These are phyloP conservation scores for Ganoderma meredithae DNA, from an alignment of 1,284 basidiomycete species.

Conservation along the genomic window DNA sequence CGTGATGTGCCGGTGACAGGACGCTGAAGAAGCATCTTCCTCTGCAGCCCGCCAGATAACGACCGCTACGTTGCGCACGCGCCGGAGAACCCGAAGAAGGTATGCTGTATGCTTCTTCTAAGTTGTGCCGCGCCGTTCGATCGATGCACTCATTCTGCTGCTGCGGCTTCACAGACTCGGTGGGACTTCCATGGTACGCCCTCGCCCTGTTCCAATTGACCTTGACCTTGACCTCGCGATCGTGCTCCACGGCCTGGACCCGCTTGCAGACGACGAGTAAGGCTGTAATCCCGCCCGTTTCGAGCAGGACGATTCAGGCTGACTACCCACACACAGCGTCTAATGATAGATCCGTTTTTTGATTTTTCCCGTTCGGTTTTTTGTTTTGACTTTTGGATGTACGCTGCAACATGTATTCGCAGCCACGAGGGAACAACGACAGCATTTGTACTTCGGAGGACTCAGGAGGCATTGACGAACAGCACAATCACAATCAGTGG, in stretches of 20 bases:
- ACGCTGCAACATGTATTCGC: slow-evolving; percentile 11
- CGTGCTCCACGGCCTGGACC: not conserved
- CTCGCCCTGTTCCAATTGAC: not conserved
- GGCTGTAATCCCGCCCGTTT: slow-evolving; percentile 28
- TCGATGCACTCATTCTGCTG: slow-evolving; percentile 24
- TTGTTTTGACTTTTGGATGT: slow-evolving; percentile 5
- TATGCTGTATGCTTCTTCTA: slow-evolving; percentile 40
- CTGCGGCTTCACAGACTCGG: slow-evolving; percentile 55
- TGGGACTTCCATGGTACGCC: slow-evolving; percentile 78
- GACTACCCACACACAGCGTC: not conserved
- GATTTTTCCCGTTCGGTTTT: not conserved
- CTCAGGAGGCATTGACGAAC: too few relatives aligned
- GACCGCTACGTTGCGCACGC: slow-evolving; percentile 80
- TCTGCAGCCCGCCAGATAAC: slow-evolving; percentile 74
- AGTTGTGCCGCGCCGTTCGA: not conserved
- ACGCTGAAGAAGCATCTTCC: not conserved
- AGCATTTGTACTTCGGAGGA: not conserved
- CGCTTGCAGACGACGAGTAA: slow-evolving; percentile 50
- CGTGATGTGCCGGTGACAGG: not conserved
- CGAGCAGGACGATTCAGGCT: not conserved
- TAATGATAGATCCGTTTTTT: not conserved
- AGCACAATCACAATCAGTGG: too few relatives aligned
- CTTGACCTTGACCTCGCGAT: not conserved
- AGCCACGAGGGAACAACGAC: not conserved
- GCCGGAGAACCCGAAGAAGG: slow-evolving; percentile 91